Evolutionary conservation across 306 rosid species (phyloP).

Genomic region (Prinsepia uniflora): DNA sequence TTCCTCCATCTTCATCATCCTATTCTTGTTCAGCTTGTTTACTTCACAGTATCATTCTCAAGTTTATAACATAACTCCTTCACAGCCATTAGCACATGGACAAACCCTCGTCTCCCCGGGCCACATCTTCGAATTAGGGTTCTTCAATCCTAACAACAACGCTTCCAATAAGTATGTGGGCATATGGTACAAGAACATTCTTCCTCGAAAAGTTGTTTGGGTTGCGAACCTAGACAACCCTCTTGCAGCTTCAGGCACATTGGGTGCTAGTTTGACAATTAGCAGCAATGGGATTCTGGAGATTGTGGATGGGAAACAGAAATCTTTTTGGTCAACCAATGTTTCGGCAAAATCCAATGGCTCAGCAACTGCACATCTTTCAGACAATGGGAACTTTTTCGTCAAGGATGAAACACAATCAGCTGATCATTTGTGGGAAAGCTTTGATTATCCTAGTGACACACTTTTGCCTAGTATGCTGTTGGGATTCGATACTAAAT

Average conservation of each 20-base stretch:
- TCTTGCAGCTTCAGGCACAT: slow-evolving; percentile 1
- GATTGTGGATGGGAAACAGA: slow-evolving; percentile 22
- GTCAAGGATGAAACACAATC: background rate
- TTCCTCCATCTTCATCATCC: background rate
- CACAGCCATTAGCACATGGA: background rate
- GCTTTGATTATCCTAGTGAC: slow-evolving; percentile 35
- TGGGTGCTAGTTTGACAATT: slow-evolving; percentile 2
- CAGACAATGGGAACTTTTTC: slow-evolving; percentile 30
- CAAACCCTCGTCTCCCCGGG: slow-evolving; percentile 19
- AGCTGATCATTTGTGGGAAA: slow-evolving; percentile 29
- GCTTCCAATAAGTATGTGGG: slow-evolving; percentile 35
- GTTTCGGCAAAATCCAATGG: background rate
- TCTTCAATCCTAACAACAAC: slow-evolving; percentile 42
- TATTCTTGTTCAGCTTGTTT: background rate
- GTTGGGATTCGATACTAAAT: slow-evolving; percentile 26
- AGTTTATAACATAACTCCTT: slow-evolving; percentile 19
- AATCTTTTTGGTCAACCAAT: slow-evolving; percentile 30
- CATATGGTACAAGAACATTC: slow-evolving; percentile 32
- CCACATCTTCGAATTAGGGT: slow-evolving; percentile 34
- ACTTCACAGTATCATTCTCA: background rate
- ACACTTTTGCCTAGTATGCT: slow-evolving; percentile 30
- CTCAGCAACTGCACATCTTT: slow-evolving; percentile 31
- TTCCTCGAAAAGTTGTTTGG: slow-evolving; percentile 18
- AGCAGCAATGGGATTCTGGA: slow-evolving; percentile 30
- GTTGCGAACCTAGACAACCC: slow-evolving; percentile 1